Evolutionary conservation across 768 basidiomycete species (phyloP), one percentile per base, ranked within the genome.

Genomic region (Boletus barrowsii): DNA sequence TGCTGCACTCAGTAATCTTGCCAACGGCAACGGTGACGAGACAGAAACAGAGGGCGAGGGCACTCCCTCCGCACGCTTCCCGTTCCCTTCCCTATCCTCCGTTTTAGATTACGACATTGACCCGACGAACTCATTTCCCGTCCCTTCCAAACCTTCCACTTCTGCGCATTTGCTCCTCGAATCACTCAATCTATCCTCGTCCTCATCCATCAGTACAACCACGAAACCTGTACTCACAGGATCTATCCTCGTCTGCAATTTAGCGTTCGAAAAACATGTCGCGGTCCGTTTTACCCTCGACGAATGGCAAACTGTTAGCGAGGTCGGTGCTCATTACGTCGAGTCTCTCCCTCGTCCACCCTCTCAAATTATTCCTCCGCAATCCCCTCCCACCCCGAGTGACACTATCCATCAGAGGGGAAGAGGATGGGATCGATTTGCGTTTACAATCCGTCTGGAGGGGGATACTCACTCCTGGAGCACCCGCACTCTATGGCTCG

Each of bases 221-320:
- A n/a, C 18, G 13, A 61, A 64, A 66, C 40, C 71, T 55, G 6
- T 68, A 73, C 78, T 97, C 14, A 74, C 78, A 3, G 96, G 96
- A 8, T 83, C 88, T 9, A 72, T 97, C 51, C 80, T 92, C 47
- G 92, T 93, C 18, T 82, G 86, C 60, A 98, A 98, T 68, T 60
- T 97, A 49, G 76, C 89, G 0, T 98, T 89, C 56, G 86, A 90
- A 68, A 98, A 98, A 72, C 77, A 81, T 49, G 86, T 98, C 44
- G 84, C 82, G 0, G 79, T 97, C 1, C 77, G 95, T 1, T 98
- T 95, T 68, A 98, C 96, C 2, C 76, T 96, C 44, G 96, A 98
- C 69, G 84, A 88, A 44, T 98, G 96, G 96, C 83, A 88, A 58
- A 98, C 95, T 5, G 90, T 90, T 1, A 87, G 84, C 41, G 96